Conservation (phyloP, 139 green algal genomes). For the Chlorella vulgaris region DNA sequence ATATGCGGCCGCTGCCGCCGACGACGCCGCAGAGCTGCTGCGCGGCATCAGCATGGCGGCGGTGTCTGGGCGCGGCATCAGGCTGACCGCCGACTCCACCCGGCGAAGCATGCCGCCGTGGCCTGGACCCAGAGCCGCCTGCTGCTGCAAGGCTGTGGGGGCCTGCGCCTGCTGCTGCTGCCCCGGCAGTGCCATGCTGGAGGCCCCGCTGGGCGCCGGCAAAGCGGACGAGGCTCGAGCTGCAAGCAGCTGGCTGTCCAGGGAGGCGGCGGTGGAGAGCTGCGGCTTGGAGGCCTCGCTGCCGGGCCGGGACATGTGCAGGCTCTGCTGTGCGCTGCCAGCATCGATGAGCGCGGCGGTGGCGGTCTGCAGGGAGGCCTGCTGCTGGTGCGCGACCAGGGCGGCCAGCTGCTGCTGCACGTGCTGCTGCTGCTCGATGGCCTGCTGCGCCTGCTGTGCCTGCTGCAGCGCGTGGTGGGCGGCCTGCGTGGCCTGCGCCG, state of each 20-base stretch:
- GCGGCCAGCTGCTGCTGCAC: conserved; percentile 3
- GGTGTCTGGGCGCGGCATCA: background rate
- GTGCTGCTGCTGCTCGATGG: background rate
- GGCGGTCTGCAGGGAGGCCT: too few relatives aligned
- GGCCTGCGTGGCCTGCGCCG: background rate
- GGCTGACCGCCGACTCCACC: background rate
- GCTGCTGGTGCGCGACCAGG: background rate
- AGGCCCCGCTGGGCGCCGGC: too few relatives aligned
- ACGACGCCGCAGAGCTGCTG: background rate
- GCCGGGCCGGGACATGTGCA: too few relatives aligned
- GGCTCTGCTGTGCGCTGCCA: too few relatives aligned
- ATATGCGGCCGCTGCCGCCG: background rate
- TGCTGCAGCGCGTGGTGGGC: background rate
- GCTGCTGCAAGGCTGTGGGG: background rate
- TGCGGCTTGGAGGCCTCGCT: too few relatives aligned
- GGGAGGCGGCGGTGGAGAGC: too few relatives aligned
- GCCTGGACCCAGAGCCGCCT: background rate
- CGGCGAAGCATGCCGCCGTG: background rate
- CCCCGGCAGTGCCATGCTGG: too few relatives aligned
- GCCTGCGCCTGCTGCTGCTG: background rate
- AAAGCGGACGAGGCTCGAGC: too few relatives aligned
- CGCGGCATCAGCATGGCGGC: background rate
- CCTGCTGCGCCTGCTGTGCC: background rate
- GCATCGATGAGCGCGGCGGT: too few relatives aligned
- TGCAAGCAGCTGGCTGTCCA: too few relatives aligned